Conservation (phyloP, 2,329 filamentous ascomycete genomes). For the Phyllosticta capitalensis region DNA sequence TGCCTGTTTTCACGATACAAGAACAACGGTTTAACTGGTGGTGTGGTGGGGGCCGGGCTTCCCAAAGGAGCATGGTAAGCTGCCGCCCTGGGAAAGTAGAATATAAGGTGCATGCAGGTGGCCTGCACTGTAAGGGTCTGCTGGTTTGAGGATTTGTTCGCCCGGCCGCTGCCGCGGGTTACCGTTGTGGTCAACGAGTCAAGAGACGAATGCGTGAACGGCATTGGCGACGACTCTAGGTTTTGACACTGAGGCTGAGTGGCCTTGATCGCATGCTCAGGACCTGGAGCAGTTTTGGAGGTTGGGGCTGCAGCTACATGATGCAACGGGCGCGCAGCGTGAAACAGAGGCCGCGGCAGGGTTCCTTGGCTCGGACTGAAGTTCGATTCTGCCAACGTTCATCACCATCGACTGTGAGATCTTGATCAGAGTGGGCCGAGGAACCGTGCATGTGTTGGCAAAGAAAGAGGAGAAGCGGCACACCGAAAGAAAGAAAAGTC, state of each 20-base stretch:
- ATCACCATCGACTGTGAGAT: not conserved
- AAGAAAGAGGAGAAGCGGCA: not conserved
- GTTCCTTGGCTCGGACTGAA: not conserved
- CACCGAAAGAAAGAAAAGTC: not conserved
- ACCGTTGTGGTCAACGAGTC: not conserved
- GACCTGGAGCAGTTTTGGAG: not conserved
- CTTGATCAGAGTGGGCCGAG: no score
- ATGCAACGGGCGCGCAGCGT: not conserved
- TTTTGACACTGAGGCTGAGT: not conserved
- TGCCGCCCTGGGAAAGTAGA: not conserved
- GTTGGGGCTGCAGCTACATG: not conserved
- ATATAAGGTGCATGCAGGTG: not conserved
- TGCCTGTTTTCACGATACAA: no score
- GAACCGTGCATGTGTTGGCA: not conserved
- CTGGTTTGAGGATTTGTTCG: not conserved
- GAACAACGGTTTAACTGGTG: not conserved
- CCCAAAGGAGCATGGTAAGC: not conserved
- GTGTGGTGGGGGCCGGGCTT: not conserved
- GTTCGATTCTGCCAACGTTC: not conserved
- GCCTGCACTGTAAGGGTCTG: not conserved
- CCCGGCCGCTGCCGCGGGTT: not conserved
- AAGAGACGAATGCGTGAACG: not conserved
- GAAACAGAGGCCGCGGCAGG: not conserved
- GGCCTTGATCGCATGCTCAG: not conserved
- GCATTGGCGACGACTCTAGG: no score